Percentiles rank a stretch among this genome's conserved stretches.
phyloP scores from a whole-genome alignment of 306 rosid species.

The Acacia acuminata region DNA sequence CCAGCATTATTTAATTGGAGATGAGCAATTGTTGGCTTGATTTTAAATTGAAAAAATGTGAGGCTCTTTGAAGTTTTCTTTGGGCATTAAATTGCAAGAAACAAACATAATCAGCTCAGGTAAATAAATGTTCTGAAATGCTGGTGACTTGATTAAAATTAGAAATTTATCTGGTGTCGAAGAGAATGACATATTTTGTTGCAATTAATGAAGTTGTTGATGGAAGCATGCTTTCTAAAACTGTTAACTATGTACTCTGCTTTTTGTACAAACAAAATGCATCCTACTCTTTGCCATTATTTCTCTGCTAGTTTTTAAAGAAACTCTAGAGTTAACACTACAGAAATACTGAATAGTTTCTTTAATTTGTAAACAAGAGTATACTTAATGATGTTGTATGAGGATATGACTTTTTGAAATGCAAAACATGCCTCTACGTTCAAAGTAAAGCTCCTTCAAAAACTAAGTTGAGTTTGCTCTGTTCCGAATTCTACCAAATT shows the following conservation, averaged over 20 bases:
- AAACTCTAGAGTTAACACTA: background rate
- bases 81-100: background rate
- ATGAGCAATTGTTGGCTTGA: slow-evolving; percentile 7
- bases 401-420: background rate
- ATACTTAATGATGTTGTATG: background rate
- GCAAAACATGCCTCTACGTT: background rate
- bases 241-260: background rate
- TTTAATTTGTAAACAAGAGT: background rate
- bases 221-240: background rate
- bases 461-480: background rate
- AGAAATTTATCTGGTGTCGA: background rate
- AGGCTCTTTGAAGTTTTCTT: background rate
- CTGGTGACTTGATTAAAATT: background rate
- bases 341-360: background rate
- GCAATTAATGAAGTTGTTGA: background rate
- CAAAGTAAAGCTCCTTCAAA: background rate
- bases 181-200: background rate
- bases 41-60: background rate
- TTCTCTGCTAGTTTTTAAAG: background rate
- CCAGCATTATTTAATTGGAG: slow-evolving; percentile 15
- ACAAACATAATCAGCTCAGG: background rate
- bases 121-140: background rate
- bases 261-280: background rate
- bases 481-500: background rate
- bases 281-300: background rate